Percentiles rank a stretch among this genome's conserved stretches.
Conservation (phyloP, 2,329 filamentous ascomycete genomes). For the Talaromyces funiculosus region DNA sequence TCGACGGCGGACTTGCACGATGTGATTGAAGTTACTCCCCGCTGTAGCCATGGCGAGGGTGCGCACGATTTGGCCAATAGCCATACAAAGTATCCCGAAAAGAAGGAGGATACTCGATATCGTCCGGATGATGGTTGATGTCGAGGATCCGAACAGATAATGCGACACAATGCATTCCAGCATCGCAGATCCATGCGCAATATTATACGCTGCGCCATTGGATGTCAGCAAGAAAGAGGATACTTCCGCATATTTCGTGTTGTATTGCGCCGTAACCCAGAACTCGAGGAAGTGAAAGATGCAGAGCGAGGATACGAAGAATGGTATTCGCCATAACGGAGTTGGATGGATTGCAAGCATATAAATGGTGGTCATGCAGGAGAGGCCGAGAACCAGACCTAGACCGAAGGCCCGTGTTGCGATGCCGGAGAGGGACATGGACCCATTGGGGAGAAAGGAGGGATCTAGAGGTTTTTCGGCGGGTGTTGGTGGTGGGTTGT, state of each 20-base stretch:
- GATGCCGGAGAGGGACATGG: constrained; percentile 41
- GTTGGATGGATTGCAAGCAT: constrained; percentile 22
- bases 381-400: constrained; percentile 37
- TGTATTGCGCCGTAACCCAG: constrained; percentile 79
- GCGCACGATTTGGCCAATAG: constrained; percentile 67
- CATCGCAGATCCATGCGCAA: constrained; percentile 71
- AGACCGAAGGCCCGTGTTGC: constrained; percentile 42
- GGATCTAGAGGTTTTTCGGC: constrained; percentile 19
- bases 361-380: constrained; percentile 24
- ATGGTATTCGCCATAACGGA: constrained; percentile 53
- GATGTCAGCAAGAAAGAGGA: constrained; percentile 75
- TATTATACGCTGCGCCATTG: constrained; percentile 79
- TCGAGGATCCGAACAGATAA: constrained; percentile 38
- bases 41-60: constrained; percentile 85
- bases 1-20: constrained; percentile 64
- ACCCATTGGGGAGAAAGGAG: constrained; percentile 33
- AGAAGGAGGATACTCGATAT: constrained; percentile 32
- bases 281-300: constrained; percentile 96
- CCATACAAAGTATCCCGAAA: constrained; percentile 59
- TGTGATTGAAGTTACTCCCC: constrained; percentile 86
- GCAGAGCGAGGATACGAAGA: constrained; percentile 56
- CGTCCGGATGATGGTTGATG: constrained; percentile 31
- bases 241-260: constrained; percentile 66
- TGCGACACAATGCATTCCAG: constrained; percentile 58
- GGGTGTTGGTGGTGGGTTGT: background rate